These are phyloP conservation scores for Knufia petricola DNA, from an alignment of 2,329 filamentous ascomycete genomes.

Conservation along the genomic window DNA sequence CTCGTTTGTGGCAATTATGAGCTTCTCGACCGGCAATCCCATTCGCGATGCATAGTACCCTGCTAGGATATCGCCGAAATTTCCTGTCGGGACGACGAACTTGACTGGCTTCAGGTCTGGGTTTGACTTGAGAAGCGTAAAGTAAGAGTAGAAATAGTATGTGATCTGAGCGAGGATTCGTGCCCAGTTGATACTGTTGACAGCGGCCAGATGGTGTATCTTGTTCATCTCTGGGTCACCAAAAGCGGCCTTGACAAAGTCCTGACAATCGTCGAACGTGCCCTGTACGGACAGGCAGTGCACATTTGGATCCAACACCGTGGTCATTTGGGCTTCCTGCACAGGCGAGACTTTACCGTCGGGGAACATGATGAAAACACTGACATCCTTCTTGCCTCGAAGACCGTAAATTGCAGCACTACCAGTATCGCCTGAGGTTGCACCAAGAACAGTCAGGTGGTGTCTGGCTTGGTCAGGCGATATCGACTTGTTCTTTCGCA, in stretches of 20 bases:
- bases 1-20: conserved; percentile 90
- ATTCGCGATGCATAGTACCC: conserved; percentile 86
- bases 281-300: conserved; percentile 85
- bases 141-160: conserved; percentile 96
- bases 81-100: conserved; percentile 87
- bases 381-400: conserved; percentile 91
- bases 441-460: conserved; percentile 76
- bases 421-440: conserved; percentile 78
- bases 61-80: conserved; percentile 84
- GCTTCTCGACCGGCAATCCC: conserved; percentile 78
- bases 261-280: conserved; percentile 93
- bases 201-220: conserved; percentile 74
- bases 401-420: conserved; percentile 94
- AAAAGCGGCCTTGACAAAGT: conserved; percentile 90
- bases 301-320: conserved; percentile 78
- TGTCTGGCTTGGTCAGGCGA: conserved; percentile 51
- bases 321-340: conserved; percentile 96
- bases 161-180: conserved; percentile 92
- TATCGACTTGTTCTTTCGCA: conserved; percentile 33
- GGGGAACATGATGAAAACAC: conserved; percentile 88
- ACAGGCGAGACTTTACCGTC: conserved; percentile 84
- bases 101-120: conserved; percentile 52
- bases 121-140: conserved; percentile 58
- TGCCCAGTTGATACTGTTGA: conserved; percentile 96
- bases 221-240: conserved; percentile 75